phyloP scores from a whole-genome alignment of 192 early-diverging fungal species.

The Backusella macrospora region DNA sequence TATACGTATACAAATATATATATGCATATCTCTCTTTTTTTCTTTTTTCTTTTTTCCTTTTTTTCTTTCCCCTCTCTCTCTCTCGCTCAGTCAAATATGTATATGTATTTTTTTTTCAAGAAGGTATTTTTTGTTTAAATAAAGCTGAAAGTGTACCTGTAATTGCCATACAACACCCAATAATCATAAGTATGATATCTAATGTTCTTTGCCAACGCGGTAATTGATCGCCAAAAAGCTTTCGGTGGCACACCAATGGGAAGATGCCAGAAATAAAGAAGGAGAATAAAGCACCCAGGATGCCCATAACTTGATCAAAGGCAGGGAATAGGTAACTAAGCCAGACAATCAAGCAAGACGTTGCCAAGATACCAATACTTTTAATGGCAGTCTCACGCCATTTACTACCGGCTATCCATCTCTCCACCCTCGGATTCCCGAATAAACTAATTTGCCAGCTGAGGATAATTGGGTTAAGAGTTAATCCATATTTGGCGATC shows the following conservation, averaged over 20 bases:
- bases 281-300: conserved; percentile 43
- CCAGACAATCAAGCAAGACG: conserved; percentile 22
- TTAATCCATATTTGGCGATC: conserved; percentile 71
- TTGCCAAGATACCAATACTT: conserved; percentile 20
- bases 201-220: conserved; percentile 19
- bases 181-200: conserved; percentile 20
- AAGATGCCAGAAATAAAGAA: conserved; percentile 42
- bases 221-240: conserved; percentile 30
- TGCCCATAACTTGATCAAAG: conserved; percentile 35
- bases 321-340: conserved; percentile 32
- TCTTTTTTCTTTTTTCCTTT: not conserved
- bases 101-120: not conserved
- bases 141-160: conserved; percentile 33
- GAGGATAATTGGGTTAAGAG: conserved; percentile 62
- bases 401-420: not conserved
- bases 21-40: not conserved
- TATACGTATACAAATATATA: not conserved
- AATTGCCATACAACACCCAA: conserved; percentile 33
- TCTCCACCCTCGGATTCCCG: conserved; percentile 20
- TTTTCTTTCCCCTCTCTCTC: not conserved
- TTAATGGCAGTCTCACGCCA: conserved; percentile 19
- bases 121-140: conserved; percentile 9
- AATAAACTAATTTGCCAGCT: conserved; percentile 46
- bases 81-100: not conserved
- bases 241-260: conserved; percentile 40